Base-by-base conservation (phyloP, 164 flowering plant genomes). In the Litsea cubeba region DNA sequence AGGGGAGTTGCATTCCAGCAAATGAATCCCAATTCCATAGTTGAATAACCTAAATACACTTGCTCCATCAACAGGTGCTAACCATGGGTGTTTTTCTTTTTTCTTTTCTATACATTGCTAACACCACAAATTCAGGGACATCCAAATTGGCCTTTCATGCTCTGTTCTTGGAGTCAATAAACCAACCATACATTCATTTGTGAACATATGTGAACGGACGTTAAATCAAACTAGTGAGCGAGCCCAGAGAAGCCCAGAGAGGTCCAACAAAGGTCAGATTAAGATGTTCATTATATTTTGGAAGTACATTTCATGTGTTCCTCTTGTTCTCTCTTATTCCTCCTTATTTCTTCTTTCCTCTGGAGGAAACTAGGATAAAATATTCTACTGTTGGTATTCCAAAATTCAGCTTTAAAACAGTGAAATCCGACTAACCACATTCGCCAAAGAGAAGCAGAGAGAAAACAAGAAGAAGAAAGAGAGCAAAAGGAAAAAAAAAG, bases 21-120 rank as follows among this genome's bases (percentile, higher is more conserved):
- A 81, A 76, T 90, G 95, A 22, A 90, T 89, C 14, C 91, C 95
- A 18, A 90, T 76, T 7, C 95, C 92, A 70, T 89, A 85, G 62
- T 84, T 89, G 81, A 77, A 89, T 80, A 90, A 72, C 92, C 95
- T 90, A 40, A 70, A 50, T 25, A 14, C 14, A 30, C 3, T 66
- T 15, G 17, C n/a, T 20, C 17, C 11, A 20, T 57, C 17, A 15
- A 57, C 17, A 15, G 20, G n/a, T 57, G n/a, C n/a, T 20, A 57
- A 57, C n/a, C 7, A 2, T 14, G 62, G 5, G 0, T 7, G 62
- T 57, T 57, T 14, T 57, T 57, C 15, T 15, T 20, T 20, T 14
- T 57, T 57, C 4, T 4, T 57, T 57, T 20, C 28, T 26, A 26
- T 26, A 0, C 28, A 26, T 20, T 57, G n/a, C 62, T 57, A 4